Percentiles rank a stretch among this genome's conserved stretches.
Evolutionary conservation across 768 basidiomycete species (phyloP).

Genomic region (Hypholoma fasciculare): DNA sequence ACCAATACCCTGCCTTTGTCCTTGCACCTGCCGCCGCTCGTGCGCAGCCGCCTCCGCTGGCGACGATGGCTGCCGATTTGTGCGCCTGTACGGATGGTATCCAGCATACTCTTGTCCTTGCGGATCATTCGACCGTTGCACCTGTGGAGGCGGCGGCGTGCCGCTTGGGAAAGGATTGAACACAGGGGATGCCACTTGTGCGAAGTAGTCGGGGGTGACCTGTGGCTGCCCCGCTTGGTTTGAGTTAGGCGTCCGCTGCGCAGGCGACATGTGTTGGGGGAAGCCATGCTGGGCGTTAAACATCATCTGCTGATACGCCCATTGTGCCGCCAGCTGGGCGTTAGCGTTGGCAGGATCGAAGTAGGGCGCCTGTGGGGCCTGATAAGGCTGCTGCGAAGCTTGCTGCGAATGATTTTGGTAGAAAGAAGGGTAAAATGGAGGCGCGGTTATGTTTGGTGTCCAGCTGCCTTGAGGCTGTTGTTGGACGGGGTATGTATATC

Average conservation of each 20-base stretch:
- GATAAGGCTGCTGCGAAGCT: constrained; percentile 32
- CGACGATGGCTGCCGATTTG: constrained; percentile 50
- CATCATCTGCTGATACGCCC: constrained; percentile 94
- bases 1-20: constrained; percentile 46
- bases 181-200: constrained; percentile 45
- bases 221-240: constrained; percentile 20
- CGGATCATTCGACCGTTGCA: constrained; percentile 28
- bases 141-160: constrained; percentile 67
- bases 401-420: constrained; percentile 73
- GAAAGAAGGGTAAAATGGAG: constrained; percentile 77
- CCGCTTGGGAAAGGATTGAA: constrained; percentile 72
- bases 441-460: constrained; percentile 65
- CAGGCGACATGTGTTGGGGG: constrained; percentile 37
- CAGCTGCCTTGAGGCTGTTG: constrained; percentile 71
- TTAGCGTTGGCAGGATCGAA: constrained; percentile 72
- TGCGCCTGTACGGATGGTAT: constrained; percentile 83
- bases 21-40: constrained; percentile 27
- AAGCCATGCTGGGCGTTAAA: constrained; percentile 65
- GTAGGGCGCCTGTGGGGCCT: constrained; percentile 54
- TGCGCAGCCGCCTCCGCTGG: constrained; percentile 34
- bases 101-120: constrained; percentile 49
- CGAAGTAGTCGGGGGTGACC: constrained; percentile 53
- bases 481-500: constrained; percentile 70
- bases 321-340: constrained; percentile 77
- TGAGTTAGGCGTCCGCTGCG: constrained; percentile 37